phyloP scores from a whole-genome alignment of 768 basidiomycete species.

The Amanita thiersii region DNA sequence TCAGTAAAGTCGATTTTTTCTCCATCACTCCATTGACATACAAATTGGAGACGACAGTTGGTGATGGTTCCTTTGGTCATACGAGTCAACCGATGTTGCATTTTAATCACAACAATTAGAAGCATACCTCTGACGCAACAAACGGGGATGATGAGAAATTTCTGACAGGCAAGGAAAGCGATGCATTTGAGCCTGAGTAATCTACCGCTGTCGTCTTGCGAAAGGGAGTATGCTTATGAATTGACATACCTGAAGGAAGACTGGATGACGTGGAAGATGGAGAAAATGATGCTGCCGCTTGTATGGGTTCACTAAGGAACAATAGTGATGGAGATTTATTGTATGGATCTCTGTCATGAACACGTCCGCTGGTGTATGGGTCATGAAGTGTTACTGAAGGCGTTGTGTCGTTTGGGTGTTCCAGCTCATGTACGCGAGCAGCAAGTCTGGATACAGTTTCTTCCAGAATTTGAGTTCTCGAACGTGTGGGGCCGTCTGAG shows the following conservation, averaged over 20 bases:
- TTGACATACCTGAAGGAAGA: slow-evolving; percentile 35
- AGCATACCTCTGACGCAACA: slow-evolving; percentile 30
- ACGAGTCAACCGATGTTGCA: too few relatives aligned
- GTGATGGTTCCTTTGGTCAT: slow-evolving; percentile 29
- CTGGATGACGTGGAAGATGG: slow-evolving; percentile 36
- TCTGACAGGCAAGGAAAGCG: slow-evolving; percentile 29
- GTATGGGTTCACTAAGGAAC: slow-evolving; percentile 21
- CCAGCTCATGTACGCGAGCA: slow-evolving; percentile 48
- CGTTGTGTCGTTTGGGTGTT: slow-evolving; percentile 38
- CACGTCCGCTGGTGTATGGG: slow-evolving; percentile 30
- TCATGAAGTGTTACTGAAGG: slow-evolving; percentile 43
- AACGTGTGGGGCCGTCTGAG: slow-evolving; percentile 52
- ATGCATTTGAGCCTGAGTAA: slow-evolving; percentile 35
- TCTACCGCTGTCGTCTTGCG: slow-evolving; percentile 23
- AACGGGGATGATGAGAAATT: slow-evolving; percentile 27
- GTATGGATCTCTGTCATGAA: slow-evolving; percentile 21
- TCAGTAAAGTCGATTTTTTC: too few relatives aligned
- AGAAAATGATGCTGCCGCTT: slow-evolving; percentile 33
- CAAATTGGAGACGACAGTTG: slow-evolving; percentile 28
- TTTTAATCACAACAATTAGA: too few relatives aligned
- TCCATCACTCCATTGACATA: slow-evolving; percentile 18
- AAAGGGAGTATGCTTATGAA: not conserved
- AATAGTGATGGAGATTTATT: slow-evolving; percentile 26
- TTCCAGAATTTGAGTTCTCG: slow-evolving; percentile 52
- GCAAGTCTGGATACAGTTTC: slow-evolving; percentile 49